Evolutionary conservation across 2,329 filamentous ascomycete species (phyloP), one percentile per base, ranked within the genome.

Genomic region (Leptographium flavum): DNA sequence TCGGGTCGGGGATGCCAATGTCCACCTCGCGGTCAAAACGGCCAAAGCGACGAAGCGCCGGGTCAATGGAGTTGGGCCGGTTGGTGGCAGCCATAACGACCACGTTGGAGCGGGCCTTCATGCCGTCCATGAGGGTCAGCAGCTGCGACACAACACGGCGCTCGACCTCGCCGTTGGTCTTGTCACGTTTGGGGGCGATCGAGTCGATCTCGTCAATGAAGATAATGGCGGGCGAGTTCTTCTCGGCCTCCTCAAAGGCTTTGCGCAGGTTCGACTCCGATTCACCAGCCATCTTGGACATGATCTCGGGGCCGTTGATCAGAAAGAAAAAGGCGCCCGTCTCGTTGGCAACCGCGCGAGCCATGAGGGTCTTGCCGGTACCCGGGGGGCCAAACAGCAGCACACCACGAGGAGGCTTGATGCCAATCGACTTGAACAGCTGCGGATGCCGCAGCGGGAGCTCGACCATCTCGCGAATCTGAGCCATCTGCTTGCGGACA

Each of bases 241-340:
- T 96, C 73, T 96, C 90, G 37, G 92, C 92, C 71, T 96, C 92
- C 65, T 96, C 92, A 58, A 98, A 98, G n/a, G 92, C 92, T 70
- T 96, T 96, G 58, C 92, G 83, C 55, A 98, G 68, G 65, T 96
- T 96, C 49, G 90, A 96, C 66, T 96, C 92, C 48, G 92, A 96
- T 68, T 98, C 92, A 77, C 92, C 92, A 49, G 92, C 92, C 92
- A 96, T 96, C 79, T 96, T 96, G 48, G 90, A 95, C 92, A 98
- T 96, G 71, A 98, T 96, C 65, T 96, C 92, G 43, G 92, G 92
- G 53, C 92, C 90, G 68, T 96, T 96, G 77, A 98, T 96, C 52
- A 96, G 70, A 79, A 98, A 96, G 73, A 98, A 98, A 73, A 96
- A 96, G 41, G 90, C 90, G 58, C 92, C 92, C 30, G 92, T 96